Base-by-base conservation (phyloP, 2,329 filamentous ascomycete genomes). In the Cladosporium sp. region DNA sequence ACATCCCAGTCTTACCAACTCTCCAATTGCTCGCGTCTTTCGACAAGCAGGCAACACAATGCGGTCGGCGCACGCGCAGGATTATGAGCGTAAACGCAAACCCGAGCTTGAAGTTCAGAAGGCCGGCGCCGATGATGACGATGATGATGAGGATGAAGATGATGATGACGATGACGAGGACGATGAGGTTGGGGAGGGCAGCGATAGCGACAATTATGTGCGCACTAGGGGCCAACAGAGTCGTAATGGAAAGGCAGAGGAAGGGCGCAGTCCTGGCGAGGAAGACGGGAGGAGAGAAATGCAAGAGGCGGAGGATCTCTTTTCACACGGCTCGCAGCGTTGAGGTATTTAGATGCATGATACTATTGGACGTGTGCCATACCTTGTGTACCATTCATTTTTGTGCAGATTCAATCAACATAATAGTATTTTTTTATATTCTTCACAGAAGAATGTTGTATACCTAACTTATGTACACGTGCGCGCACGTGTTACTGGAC, bases 31-130 rank as follows among this genome's bases (percentile, higher is more conserved):
- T 20, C 57, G 67, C 18, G 73, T 69, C 7, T 68, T 81, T 9
- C 68, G 68, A n/a, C 71, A 78, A 1, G 76, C 84, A 11, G 81
- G 79, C 4, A 81, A 77, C 12, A 82, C 90, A n/a, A 76, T 96
- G 57, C 86, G 88, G 3, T 79, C 84, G 54, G 92, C 92, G 5
- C 93, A 97, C 66, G 85, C 81, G 53, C 86, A 95, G 66, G 92
- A 97, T 69, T 97, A 96, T 66, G 87, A 94, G 69, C 86, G 93
- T 72, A 86, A 82, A 66, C 78, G 81, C 55, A 77, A 73, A 22
- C 75, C 76, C 0, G 72, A 74, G 30, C 63, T 72, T 11, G 64
- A 72, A 12, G 61, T 62, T 52, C 45, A 58, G 51, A 47, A 47
- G 38, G 38, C 38, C 8, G 46, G 43, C 5, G 47, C 27, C 30